Conservation (phyloP, 306 rosid species). For the Erythrophleum fordii region DNA sequence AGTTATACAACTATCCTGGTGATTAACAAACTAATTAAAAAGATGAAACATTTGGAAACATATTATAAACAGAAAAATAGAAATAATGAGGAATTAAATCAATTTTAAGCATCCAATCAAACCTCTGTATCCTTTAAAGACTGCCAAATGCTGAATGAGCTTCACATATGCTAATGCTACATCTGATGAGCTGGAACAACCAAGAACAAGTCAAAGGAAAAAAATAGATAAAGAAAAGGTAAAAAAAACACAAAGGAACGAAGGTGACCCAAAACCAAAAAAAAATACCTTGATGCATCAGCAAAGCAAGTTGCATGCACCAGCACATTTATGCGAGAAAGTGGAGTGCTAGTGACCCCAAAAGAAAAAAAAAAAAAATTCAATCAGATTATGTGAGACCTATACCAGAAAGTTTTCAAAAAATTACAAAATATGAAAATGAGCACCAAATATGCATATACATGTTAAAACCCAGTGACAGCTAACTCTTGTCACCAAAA, state of each 20-base stretch:
- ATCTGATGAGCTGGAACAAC: constrained; percentile 81
- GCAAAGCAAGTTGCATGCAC: constrained; percentile 95
- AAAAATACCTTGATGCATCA: constrained; percentile 84
- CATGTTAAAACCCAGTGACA: neutral
- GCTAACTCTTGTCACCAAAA: neutral
- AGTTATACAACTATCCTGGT: constrained; percentile 4
- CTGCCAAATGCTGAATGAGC: constrained; percentile 94
- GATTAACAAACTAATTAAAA: constrained; percentile 20
- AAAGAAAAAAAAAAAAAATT: constrained; percentile 17
- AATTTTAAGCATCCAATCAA: constrained; percentile 49
- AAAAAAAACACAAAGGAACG: neutral
- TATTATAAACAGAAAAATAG: neutral
- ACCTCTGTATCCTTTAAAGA: constrained; percentile 92
- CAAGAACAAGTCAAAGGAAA: constrained; percentile 36
- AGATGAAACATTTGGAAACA: constrained; percentile 20
- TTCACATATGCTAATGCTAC: constrained; percentile 85
- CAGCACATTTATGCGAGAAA: constrained; percentile 77
- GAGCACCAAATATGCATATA: constrained; percentile 22
- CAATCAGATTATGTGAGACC: constrained; percentile 33
- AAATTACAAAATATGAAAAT: constrained; percentile 23
- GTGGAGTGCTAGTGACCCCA: constrained; percentile 72
- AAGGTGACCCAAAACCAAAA: constrained; percentile 30
- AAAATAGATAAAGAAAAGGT: neutral
- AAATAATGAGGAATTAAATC: constrained; percentile 4
- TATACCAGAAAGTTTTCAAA: constrained; percentile 23